Base-by-base conservation (phyloP, 2,329 filamentous ascomycete genomes). In the Clonostachys byssicola region DNA sequence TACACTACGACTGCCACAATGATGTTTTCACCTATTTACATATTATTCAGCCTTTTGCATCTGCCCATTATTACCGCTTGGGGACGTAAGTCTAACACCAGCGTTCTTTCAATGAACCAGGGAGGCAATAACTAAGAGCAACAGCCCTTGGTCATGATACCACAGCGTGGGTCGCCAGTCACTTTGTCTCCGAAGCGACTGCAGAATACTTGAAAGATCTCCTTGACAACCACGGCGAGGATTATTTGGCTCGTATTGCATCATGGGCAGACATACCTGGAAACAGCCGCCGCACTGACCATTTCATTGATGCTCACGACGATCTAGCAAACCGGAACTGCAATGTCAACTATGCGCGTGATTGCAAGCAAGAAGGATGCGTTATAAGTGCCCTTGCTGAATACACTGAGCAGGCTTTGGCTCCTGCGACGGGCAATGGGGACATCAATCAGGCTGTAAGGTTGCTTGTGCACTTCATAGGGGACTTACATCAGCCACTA, bases 241-340 rank as follows among this genome's bases (percentile, higher is more conserved):
- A 81, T 55, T 85, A 85, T 57, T 71, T 87, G 23, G 81, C 82
- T 43, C 73, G 73, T 48, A 75, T 86, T 5, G 83, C 83, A 4
- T 80, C 80, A 9, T 87, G 83, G 83, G 83, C 83, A 30, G 83
- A 87, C 65, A 73, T 75, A 61, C 83, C 78, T 68, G 82, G 80
- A 13, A 71, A 71, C 38, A 86, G 81, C 63, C 81, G 77, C 9
- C 78, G 73, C 52, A 75, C 74, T 35, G 84, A 83, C 51, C 77
- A 80, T 61, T 80, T 67, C 56, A 78, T 80, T 54, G 77, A 80
- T 56, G 76, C 77, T 38, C 65, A 76, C 41, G 58, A 60, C 50
- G 55, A 49, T 50, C 55, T 60, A 33, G 60, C 60, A n/a, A 51
- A 50, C 17, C 5, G 20, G 20, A 47, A 48, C 9, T 62, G 58